Conservation (phyloP, 2,329 filamentous ascomycete genomes). For the Pseudocercospora crystallina region DNA sequence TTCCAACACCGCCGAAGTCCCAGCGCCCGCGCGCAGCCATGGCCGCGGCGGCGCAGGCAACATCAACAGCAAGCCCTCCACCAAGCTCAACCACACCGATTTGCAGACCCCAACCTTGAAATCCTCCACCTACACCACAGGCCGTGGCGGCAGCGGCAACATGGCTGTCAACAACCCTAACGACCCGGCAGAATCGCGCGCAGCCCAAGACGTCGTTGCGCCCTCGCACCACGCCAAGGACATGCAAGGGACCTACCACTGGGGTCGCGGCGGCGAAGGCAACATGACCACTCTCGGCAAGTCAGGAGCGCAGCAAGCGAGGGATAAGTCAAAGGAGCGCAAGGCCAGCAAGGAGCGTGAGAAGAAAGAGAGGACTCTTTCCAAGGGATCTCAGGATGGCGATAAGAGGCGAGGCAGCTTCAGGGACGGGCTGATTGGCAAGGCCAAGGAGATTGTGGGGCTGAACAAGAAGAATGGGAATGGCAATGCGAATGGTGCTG, state of each 20-base stretch:
- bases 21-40: slow-evolving; percentile 40
- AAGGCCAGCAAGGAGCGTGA: slow-evolving; percentile 36
- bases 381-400: slow-evolving; percentile 16
- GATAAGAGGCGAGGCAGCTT: slow-evolving; percentile 27
- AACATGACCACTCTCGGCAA: slow-evolving; percentile 59
- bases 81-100: slow-evolving; percentile 52
- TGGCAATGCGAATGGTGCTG: not conserved
- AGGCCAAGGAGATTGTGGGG: slow-evolving; percentile 54
- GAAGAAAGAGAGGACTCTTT: slow-evolving; percentile 24
- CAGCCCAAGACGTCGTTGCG: slow-evolving; percentile 78
- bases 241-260: slow-evolving; percentile 61
- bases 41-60: slow-evolving; percentile 73
- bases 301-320: slow-evolving; percentile 35
- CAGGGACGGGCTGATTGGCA: slow-evolving; percentile 49
- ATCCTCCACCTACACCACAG: slow-evolving; percentile 80
- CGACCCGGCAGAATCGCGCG: slow-evolving; percentile 66
- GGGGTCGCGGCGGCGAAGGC: slow-evolving; percentile 73
- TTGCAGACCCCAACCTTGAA: slow-evolving; percentile 83
- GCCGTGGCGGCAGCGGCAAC: slow-evolving; percentile 83
- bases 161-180: slow-evolving; percentile 72
- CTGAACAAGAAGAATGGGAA: slow-evolving; percentile 40
- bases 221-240: slow-evolving; percentile 48
- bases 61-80: slow-evolving; percentile 43
- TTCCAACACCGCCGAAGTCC: not conserved
- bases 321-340: slow-evolving; percentile 34